Base-by-base conservation (phyloP, 495 filamentous ascomycete species). In the Thozetella sp. region DNA sequence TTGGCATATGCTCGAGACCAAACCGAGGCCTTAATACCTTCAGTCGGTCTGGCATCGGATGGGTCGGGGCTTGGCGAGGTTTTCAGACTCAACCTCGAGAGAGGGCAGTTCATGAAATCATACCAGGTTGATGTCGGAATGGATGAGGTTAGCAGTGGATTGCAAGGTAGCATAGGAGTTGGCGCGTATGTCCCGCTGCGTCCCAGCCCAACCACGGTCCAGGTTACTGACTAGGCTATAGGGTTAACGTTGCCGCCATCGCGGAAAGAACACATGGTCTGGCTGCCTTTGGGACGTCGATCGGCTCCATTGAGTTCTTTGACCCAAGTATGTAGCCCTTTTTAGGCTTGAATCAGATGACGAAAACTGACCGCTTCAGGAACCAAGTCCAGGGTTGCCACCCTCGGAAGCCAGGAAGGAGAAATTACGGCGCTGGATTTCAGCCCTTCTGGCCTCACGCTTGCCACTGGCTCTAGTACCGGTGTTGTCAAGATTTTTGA, bases 291-390 rank as follows among this genome's bases (percentile, higher is more conserved):
- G 96, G 96, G 27, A 98, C 96, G n/a, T 90, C 91, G 2, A 76
- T 91, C 40, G 94, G 96, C n/a, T 96, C 93, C 4, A 93, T 98
- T 26, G 96, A 98, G 63, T 93, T 98, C 62, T 99, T 92, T 90
- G 96, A 99, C 70, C 83, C 93, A 2, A 82, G 96, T 61, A 89
- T 4, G 43, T 48, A 11, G 3, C 12, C 20, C 4, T 48, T n/a
- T 48, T n/a, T 10, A 19, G n/a, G 10, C 43, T 3, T 48, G 4
- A 3, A 20, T 48, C 11, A n/a, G 4, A 48, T 10, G 11, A 10
- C n/a, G n/a, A 10, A n/a, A 48, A 20, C 43, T 48, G 43, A 48
- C 43, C n/a, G 12, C 9, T 48, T n/a, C 6, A 48, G 43, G 43
- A 20, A 15, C 87, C 55, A 89, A 92, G 67, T 87, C 86, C 57